Evolutionary conservation across 1,284 basidiomycete species (phyloP), one percentile per base, ranked within the genome.

Genomic region (Sanghuangporus weigelae): DNA sequence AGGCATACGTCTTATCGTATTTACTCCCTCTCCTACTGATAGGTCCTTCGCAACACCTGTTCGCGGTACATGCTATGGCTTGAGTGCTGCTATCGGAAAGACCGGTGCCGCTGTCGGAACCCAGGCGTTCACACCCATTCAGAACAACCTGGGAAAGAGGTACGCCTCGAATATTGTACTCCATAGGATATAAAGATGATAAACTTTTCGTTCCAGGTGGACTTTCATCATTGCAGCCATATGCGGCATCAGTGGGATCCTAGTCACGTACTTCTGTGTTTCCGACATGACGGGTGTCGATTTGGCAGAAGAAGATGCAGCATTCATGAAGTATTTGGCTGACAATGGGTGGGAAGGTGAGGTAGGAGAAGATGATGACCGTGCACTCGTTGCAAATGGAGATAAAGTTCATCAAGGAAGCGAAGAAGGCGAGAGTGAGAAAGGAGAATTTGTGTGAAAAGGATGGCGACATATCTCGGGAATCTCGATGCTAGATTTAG

Each of bases 61-160:
- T 54, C 79, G 87, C 59, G 89, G 87, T 6, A 87, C 87, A 4
- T 86, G 84, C 70, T 90, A 88, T 67, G 89, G 88, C 4, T 69
- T 92, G 57, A 85, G 85, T 49, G 86, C 89, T 10, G 88, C 89
- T 0, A 73, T 91, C 7, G 90, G 89, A 5, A 93, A 93, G 71
- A 79, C 84, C 0, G 91, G 91, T 5, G 90, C 90, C 7, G 91
- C 87, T 16, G 69, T 92, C 60, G 91, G 91, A 2, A 90, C 87
- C 0, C 87, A 93, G 71, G 87, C 81, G 0, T 92, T 92, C 73
- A 89, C 85, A 3, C 89, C 89, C 3, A 90, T 92, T 66, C 87
- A 91, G 71, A 78, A 76, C 62, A 77, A 86, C 68, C 79, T 87
- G 14, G 86, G 86, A 35, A 84, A 87, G 71, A 83, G 79, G 82